Base-by-base conservation (phyloP, 1,284 basidiomycete genomes). In the Fomitopsis betulina region DNA sequence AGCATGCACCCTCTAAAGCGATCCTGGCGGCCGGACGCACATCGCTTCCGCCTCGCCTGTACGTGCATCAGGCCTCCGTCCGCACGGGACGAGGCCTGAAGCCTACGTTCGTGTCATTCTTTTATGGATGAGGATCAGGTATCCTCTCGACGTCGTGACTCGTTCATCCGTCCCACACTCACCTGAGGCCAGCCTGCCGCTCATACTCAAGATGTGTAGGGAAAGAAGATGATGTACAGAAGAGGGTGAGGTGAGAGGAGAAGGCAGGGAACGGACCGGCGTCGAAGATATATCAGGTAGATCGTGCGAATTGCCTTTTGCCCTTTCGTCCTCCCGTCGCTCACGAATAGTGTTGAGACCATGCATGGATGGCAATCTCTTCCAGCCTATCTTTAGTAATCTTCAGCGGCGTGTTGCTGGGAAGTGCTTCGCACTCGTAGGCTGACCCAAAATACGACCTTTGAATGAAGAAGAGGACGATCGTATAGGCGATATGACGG, bases 131-230 rank as follows among this genome's bases (percentile, higher is more conserved):
- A n/a, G n/a, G n/a, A n/a, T n/a, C n/a, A n/a, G n/a, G n/a, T n/a
- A n/a, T n/a, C n/a, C n/a, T n/a, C n/a, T n/a, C n/a, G n/a, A n/a
- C n/a, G n/a, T n/a, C n/a, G n/a, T n/a, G n/a, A n/a, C n/a, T n/a
- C n/a, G n/a, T 47, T 38, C 32, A 15, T 33, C 19, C 4, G n/a
- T 23, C 32, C 33, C 49, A 30, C 40, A 65, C 68, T 60, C 57
- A 75, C 73, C 72, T 47, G 71, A 69, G 40, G 73, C 73, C 30
- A 73, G 68, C 58, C 62, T 70, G 47, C 73, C 73, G 60, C 72
- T 72, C 73, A 75, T 75, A 54, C 37, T 65, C 54, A 56, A 45
- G n/a, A 49, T 27, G 40, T 30, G 5, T 25, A 17, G 19, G 54
- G 37, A 35, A 42, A 1, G 45, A 30, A 2, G 27, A 32, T 4